phyloP scores from a whole-genome alignment of 768 basidiomycete species.

The Lyophyllum semitale region DNA sequence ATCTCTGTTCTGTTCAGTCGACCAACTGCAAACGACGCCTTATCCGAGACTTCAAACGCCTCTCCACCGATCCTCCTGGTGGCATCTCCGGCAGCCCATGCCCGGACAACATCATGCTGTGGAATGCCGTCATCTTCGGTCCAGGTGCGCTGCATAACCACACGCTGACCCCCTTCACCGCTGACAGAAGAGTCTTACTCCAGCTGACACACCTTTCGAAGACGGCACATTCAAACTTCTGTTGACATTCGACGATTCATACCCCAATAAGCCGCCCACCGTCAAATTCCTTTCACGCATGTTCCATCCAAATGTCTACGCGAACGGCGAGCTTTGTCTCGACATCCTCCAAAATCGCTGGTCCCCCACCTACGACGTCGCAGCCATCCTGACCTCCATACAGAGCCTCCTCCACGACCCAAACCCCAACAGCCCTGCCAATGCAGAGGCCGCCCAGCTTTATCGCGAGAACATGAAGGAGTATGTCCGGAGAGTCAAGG shows the following conservation, averaged over 20 bases:
- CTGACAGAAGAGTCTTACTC: constrained; percentile 1
- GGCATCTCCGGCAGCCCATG: constrained; percentile 97
- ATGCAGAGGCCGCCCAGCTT: constrained; percentile 95
- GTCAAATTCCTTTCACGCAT: constrained; percentile 97
- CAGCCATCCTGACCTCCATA: constrained; percentile 95
- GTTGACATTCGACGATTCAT: constrained; percentile 94
- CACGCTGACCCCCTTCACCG: background rate
- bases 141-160: constrained; percentile 67
- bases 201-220: constrained; percentile 98
- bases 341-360: constrained; percentile 99
- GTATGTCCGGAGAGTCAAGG: constrained; percentile 90
- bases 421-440: constrained; percentile 97
- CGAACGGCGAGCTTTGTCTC: constrained; percentile 96
- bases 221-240: constrained; percentile 98
- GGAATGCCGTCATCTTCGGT: constrained; percentile 99
- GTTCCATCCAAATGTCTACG: constrained; percentile 99
- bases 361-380: constrained; percentile 99
- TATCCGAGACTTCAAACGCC: constrained; percentile 96
- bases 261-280: constrained; percentile 97
- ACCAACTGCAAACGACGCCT: constrained; percentile 94
- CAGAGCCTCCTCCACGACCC: constrained; percentile 96
- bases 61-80: constrained; percentile 92
- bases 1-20: constrained; percentile 55
- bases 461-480: constrained; percentile 99
- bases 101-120: constrained; percentile 98